A percentile compares a stretch with the other conserved stretches of the same genome.
These are phyloP conservation scores for Gryganskiella cystojenkinii DNA, from an alignment of 192 early-diverging fungal species.

Conservation along the genomic window DNA sequence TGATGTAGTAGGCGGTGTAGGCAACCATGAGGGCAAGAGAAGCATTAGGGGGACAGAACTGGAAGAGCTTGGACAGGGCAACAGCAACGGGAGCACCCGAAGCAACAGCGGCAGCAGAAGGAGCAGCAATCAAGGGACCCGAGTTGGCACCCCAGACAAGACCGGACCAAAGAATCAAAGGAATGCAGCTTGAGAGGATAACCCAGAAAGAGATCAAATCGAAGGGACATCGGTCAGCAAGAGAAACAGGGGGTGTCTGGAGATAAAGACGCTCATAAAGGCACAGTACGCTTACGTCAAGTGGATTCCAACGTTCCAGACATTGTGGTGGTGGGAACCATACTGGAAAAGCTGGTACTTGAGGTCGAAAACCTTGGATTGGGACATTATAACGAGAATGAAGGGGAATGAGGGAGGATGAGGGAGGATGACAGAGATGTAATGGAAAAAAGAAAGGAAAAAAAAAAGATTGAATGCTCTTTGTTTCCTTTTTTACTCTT, in stretches of 20 bases:
- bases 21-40: conserved; percentile 66
- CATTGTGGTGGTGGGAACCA: conserved; percentile 84
- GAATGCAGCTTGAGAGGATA: too few relatives aligned
- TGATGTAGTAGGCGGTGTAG: conserved; percentile 81
- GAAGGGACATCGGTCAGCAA: too few relatives aligned
- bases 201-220: too few relatives aligned
- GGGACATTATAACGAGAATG: not conserved
- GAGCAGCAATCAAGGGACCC: conserved; percentile 56
- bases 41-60: conserved; percentile 57
- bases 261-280: too few relatives aligned
- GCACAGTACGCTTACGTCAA: too few relatives aligned
- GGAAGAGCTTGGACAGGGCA: conserved; percentile 47
- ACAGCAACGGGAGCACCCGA: conserved; percentile 41
- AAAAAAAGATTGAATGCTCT: too few relatives aligned
- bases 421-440: not conserved
- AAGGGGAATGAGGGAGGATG: not conserved
- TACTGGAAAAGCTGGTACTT: conserved; percentile 83
- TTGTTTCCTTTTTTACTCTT: too few relatives aligned
- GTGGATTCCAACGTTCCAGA: conserved; percentile 84
- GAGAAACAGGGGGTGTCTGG: too few relatives aligned
- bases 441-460: not conserved
- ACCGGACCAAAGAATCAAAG: conserved; percentile 86
- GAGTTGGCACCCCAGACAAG: conserved; percentile 68
- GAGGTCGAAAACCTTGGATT: conserved; percentile 77
- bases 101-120: conserved; percentile 45